phyloP scores from a whole-genome alignment of 2,329 filamentous ascomycete species.

The Verticillium dahliae region DNA sequence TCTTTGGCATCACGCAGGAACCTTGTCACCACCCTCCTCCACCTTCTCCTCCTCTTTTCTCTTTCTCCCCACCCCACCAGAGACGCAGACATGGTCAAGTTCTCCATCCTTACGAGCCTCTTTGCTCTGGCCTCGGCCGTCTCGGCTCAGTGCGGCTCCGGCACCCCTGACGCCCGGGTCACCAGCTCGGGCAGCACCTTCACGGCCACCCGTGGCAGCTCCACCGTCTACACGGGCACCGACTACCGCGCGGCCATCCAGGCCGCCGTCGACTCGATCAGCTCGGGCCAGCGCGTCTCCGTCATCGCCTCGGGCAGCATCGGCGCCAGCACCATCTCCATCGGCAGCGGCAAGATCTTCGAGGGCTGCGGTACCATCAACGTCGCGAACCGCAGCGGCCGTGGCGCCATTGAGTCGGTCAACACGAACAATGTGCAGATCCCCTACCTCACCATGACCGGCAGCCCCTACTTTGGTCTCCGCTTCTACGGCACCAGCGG shows the following conservation, averaged over 20 bases:
- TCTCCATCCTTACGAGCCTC: conserved; percentile 5
- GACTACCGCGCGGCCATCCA: conserved; percentile 50
- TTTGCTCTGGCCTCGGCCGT: conserved; percentile 31
- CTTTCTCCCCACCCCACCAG: background rate
- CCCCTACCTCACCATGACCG: conserved; percentile 50
- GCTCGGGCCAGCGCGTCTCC: conserved; percentile 43
- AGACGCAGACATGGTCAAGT: conserved; percentile 12
- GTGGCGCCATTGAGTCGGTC: conserved; percentile 47
- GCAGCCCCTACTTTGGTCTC: conserved; percentile 50
- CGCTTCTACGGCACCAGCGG: conserved; percentile 45
- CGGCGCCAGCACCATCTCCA: conserved; percentile 43
- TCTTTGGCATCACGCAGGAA: background rate
- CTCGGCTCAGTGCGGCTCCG: conserved; percentile 39
- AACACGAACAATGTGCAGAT: conserved; percentile 42
- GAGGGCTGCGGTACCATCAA: conserved; percentile 54
- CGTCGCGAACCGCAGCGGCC: conserved; percentile 29
- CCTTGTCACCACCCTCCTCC: background rate
- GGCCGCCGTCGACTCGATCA: conserved; percentile 43
- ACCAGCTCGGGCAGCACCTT: conserved; percentile 38
- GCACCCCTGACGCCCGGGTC: conserved; percentile 36
- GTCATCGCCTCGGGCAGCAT: conserved; percentile 50
- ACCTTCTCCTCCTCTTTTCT: background rate
- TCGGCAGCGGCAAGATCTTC: conserved; percentile 47
- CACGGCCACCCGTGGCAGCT: conserved; percentile 35
- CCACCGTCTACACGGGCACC: conserved; percentile 41